A percentile compares a stretch with the other conserved stretches of the same genome.
These are phyloP conservation scores for Solanum chmielewskii DNA, from an alignment of 257 asterid genomes.

Conservation along the genomic window DNA sequence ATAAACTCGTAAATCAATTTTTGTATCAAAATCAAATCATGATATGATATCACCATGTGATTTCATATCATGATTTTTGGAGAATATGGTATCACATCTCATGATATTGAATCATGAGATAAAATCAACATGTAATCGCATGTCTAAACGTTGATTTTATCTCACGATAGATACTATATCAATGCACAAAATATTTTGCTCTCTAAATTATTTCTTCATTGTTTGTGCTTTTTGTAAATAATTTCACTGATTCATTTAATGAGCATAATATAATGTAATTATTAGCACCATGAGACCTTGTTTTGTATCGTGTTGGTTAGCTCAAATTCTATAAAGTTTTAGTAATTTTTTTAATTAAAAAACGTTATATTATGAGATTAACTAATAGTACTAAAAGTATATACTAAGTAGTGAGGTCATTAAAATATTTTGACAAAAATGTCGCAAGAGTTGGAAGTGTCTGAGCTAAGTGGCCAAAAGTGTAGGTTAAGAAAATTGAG, in stretches of 20 bases:
- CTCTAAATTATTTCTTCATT: background rate
- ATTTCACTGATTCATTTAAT: background rate
- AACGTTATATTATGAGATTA: background rate
- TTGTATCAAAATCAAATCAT: too few species aligned
- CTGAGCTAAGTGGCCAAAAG: background rate
- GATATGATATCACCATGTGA: too few species aligned
- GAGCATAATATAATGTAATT: background rate
- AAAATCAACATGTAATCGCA: too few species aligned
- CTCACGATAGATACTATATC: background rate
- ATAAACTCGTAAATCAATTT: too few species aligned
- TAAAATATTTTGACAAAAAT: background rate
- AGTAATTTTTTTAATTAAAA: background rate
- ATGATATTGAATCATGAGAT: too few species aligned
- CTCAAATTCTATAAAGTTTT: background rate
- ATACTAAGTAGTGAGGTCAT: background rate
- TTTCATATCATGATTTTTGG: too few species aligned
- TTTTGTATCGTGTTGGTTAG: background rate
- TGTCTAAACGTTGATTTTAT: too few species aligned
- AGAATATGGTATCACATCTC: too few species aligned
- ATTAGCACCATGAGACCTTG: background rate
- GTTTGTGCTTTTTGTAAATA: background rate
- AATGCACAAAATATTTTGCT: background rate
- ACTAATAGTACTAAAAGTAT: background rate
- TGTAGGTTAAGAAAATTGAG: background rate
- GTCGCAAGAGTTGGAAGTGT: background rate